Base-by-base conservation (phyloP, 805 yeast species). In the Metschnikowia koreensis region DNA sequence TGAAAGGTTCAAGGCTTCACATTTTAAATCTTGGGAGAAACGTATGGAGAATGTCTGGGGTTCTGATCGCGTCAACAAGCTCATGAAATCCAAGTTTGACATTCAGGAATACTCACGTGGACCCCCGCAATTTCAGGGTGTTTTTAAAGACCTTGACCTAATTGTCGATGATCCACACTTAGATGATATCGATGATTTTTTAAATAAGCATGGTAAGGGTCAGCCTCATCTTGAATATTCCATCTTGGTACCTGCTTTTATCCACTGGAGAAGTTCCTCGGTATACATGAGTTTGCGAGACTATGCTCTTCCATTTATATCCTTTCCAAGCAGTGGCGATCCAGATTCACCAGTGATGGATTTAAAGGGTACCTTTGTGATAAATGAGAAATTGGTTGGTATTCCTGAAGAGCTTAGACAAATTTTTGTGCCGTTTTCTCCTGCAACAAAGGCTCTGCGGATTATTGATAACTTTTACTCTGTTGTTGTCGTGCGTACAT, bases 181-280 rank as follows among this genome's bases (percentile, higher is more conserved):
- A n/a, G 60, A 57, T 4, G 71, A 74, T 50, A 54, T 75, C n/a
- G 72, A 74, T 47, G 56, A 70, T 33, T 75, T 73, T 47, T 57
- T 75, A n/a, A 58, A 60, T 41, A 63, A 65, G 0, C 61, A 65
- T 45, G 76, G 73, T 6, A 68, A 81, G 53, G 77, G 79, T 1
- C 81, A 82, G 52, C 89, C 90, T 0, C 74, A 67, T 44, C 71
- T 76, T 48, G 65, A 64, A 6, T 85, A 83, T 60, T 81, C 88
- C 7, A 76, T 83, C 22, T 66, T 84, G 38, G 63, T 81, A 7
- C 84, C 87, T 0, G 52, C 81, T 45, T 75, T 70, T 44, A 52
- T 81, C 9, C 70, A 71, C n/a, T 59, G 84, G 10, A 33, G 51
- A 16, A 52, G 59, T 22, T 47, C 56, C 1, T 52, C 56, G 10